A percentile compares a stretch with the other conserved stretches of the same genome.
Conservation (phyloP, 179 eudicot species). For the Camellia oleifera region DNA sequence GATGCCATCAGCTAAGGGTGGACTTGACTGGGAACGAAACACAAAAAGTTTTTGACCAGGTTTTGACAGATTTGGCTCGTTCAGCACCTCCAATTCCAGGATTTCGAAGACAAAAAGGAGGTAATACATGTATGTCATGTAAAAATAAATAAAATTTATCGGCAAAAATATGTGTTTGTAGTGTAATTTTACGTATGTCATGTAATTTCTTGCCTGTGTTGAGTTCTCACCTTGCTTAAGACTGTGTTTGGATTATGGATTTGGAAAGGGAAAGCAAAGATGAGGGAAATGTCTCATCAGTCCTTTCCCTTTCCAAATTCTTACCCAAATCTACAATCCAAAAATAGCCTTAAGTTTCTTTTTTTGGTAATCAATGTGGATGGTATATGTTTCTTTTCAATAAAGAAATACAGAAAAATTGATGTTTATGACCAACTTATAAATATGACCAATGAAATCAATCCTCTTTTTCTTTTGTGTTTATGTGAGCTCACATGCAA, state of each 20-base stretch:
- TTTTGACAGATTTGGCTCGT: conserved; percentile 58
- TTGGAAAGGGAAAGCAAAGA: too few relatives aligned
- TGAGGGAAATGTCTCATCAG: too few relatives aligned
- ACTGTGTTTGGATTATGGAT: too few relatives aligned
- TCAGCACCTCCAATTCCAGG: conserved; percentile 89
- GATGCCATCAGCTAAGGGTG: conserved; percentile 56
- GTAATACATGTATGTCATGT: conserved; percentile 42
- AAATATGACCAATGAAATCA: background rate
- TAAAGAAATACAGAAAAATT: too few relatives aligned
- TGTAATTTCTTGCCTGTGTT: conserved; percentile 19
- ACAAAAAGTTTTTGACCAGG: conserved; percentile 58
- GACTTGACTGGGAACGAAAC: conserved; percentile 78
- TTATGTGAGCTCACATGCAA: too few relatives aligned
- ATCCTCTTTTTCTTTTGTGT: background rate
- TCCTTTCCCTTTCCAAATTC: too few relatives aligned
- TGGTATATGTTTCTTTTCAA: background rate
- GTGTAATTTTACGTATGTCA: conserved; percentile 14
- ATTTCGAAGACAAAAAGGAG: conserved; percentile 80
- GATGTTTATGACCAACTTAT: background rate
- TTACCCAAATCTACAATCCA: too few relatives aligned
- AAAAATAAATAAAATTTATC: background rate
- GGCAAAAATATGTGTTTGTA: too few relatives aligned
- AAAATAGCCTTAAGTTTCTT: background rate
- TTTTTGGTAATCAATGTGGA: background rate
- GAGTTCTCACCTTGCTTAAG: background rate